These are phyloP conservation scores for Ceratobasidium theobromae DNA, from an alignment of 1,284 basidiomycete genomes.

Conservation along the genomic window DNA sequence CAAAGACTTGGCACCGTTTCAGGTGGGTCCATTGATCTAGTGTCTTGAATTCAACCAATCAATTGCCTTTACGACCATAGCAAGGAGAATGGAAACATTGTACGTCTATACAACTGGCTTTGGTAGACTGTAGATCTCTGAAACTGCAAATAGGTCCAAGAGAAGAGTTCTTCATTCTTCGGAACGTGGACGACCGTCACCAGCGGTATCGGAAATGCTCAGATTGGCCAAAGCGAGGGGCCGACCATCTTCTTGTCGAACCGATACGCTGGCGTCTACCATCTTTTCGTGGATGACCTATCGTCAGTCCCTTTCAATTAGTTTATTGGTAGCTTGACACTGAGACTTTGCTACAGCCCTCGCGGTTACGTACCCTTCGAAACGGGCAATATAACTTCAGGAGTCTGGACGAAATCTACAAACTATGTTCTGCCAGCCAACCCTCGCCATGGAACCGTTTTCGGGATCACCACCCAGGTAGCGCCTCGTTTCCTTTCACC, in stretches of 20 bases:
- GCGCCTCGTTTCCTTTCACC: background rate
- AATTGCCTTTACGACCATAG: background rate
- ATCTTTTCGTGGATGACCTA: conserved; percentile 23
- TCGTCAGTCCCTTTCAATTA: conserved; percentile 7
- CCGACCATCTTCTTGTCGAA: conserved; percentile 25
- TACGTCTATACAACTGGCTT: background rate
- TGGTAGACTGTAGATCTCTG: background rate
- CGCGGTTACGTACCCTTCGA: conserved; percentile 29
- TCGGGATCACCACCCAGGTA: conserved; percentile 25
- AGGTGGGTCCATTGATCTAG: background rate
- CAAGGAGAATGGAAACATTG: conserved; percentile 21
- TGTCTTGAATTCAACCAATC: background rate
- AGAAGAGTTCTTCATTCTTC: conserved; percentile 27
- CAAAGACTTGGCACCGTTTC: conserved; percentile 28
- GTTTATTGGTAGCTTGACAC: background rate
- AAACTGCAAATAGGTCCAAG: background rate
- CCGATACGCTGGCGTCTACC: conserved; percentile 27
- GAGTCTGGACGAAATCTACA: conserved; percentile 18
- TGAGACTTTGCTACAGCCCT: background rate
- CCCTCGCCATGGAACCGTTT: conserved; percentile 26
- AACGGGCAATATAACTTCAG: conserved; percentile 21
- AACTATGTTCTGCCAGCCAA: conserved; percentile 17
- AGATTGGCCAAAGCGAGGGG: conserved; percentile 17
- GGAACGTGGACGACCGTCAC: conserved; percentile 16
- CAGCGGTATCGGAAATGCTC: conserved; percentile 13